These are phyloP conservation scores for Phytophthora pisi DNA, from an alignment of 352 stramenopile genomes.

Conservation along the genomic window DNA sequence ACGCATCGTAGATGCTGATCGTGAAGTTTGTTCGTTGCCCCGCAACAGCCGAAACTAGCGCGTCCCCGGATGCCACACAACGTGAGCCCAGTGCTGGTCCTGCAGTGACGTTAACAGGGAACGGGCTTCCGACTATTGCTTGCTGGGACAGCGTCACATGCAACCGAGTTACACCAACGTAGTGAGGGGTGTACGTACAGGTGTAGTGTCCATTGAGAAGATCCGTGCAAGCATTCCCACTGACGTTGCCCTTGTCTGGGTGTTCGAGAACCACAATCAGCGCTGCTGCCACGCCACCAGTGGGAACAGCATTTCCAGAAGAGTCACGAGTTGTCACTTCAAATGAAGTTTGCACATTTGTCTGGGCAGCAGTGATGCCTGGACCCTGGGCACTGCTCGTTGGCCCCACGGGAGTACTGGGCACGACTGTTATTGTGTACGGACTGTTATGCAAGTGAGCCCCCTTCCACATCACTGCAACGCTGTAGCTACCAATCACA, in stretches of 20 bases:
- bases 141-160: slow-evolving; percentile 35
- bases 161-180: slow-evolving; percentile 45
- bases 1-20: slow-evolving; percentile 59
- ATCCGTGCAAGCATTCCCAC: slow-evolving; percentile 49
- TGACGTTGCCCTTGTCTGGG: slow-evolving; percentile 40
- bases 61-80: slow-evolving; percentile 47
- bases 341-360: slow-evolving; percentile 68
- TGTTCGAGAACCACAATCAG: slow-evolving; percentile 51
- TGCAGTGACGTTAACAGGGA: slow-evolving; percentile 50
- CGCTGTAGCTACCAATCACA: slow-evolving; percentile 47
- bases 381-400: slow-evolving; percentile 50
- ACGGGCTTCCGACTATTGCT: slow-evolving; percentile 55
- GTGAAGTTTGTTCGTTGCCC: slow-evolving; percentile 55
- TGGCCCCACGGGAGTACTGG: slow-evolving; percentile 43
- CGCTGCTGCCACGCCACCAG: slow-evolving; percentile 40
- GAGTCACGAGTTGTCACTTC: slow-evolving; percentile 60
- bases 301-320: slow-evolving; percentile 54
- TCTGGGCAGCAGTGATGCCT: slow-evolving; percentile 45
- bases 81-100: slow-evolving; percentile 54
- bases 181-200: slow-evolving; percentile 65
- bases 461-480: slow-evolving; percentile 51
- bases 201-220: slow-evolving; percentile 62
- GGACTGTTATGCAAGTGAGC: slow-evolving; percentile 65
- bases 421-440: slow-evolving; percentile 58
- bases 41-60: slow-evolving; percentile 60